Percentiles rank a stretch among this genome's conserved stretches.
Conservation (phyloP, 176 grass and related monocot genomes). For the Poa pratensis region DNA sequence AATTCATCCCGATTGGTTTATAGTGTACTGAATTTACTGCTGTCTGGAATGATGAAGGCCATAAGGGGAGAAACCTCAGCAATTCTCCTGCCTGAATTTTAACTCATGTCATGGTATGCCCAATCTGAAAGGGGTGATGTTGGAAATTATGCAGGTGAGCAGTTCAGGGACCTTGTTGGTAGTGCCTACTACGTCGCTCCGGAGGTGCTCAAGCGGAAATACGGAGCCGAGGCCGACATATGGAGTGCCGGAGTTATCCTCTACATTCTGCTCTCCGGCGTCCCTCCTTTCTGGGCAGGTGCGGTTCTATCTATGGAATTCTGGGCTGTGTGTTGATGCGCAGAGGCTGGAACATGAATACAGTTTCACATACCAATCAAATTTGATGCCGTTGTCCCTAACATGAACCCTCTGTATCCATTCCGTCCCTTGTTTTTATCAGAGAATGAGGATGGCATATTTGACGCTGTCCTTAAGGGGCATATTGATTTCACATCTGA, state of each 20-base stretch:
- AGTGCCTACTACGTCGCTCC: slow-evolving; percentile 92
- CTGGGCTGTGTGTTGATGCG: not conserved
- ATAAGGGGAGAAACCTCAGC: not conserved
- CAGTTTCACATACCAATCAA: no score
- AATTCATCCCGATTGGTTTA: not conserved
- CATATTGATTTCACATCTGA: slow-evolving; percentile 86
- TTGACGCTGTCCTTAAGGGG: slow-evolving; percentile 74
- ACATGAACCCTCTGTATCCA: not conserved
- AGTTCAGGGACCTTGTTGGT: slow-evolving; percentile 85
- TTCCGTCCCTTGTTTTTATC: slow-evolving; percentile 24
- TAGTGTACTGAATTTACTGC: not conserved
- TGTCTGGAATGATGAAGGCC: not conserved
- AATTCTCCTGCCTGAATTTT: not conserved
- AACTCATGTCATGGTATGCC: not conserved
- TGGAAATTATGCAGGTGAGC: slow-evolving; percentile 58
- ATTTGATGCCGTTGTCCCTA: slow-evolving; percentile 6
- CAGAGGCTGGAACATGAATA: not conserved
- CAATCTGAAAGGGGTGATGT: not conserved
- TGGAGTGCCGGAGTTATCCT: slow-evolving; percentile 97
- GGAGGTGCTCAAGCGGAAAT: slow-evolving; percentile 71
- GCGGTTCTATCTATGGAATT: not conserved
- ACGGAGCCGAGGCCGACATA: slow-evolving; percentile 87
- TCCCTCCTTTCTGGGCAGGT: slow-evolving; percentile 98
- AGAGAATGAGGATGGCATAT: slow-evolving; percentile 95
- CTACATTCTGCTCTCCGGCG: slow-evolving; percentile 91